These are phyloP conservation scores for Xylaria longipes DNA, from an alignment of 495 filamentous ascomycete genomes.

Conservation along the genomic window DNA sequence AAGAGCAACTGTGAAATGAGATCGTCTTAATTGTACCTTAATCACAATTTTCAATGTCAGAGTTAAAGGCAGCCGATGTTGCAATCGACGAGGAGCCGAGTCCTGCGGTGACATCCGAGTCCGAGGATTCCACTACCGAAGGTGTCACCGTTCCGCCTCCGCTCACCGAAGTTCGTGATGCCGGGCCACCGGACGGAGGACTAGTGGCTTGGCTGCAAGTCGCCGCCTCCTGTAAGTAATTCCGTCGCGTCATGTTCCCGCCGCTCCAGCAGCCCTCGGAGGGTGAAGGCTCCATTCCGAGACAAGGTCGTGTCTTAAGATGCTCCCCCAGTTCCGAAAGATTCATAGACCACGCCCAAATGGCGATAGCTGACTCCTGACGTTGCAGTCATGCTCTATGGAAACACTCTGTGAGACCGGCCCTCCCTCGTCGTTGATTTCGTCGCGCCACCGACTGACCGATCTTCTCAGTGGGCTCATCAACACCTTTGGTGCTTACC, in stretches of 20 bases:
- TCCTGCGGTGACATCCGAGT: background rate
- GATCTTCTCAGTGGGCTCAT: slow-evolving; percentile 31
- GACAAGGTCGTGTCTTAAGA: background rate
- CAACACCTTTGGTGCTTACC: slow-evolving; percentile 45
- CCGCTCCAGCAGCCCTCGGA: background rate
- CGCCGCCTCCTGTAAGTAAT: slow-evolving; percentile 23
- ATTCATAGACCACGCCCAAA: background rate
- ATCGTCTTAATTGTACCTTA: background rate
- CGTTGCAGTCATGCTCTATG: slow-evolving; percentile 29
- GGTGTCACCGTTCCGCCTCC: background rate
- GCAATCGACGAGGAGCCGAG: background rate
- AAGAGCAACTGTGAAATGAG: background rate
- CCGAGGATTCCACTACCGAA: slow-evolving; percentile 11
- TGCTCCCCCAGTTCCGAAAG: background rate
- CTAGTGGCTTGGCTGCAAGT: slow-evolving; percentile 41
- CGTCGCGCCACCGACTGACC: background rate
- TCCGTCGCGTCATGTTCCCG: background rate
- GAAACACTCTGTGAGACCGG: slow-evolving; percentile 29
- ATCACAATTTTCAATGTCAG: background rate
- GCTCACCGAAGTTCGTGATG: slow-evolving; percentile 2
- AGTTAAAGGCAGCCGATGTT: background rate
- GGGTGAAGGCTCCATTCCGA: background rate
- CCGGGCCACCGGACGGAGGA: slow-evolving; percentile 35
- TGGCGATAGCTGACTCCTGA: background rate
- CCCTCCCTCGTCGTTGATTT: background rate